Base-by-base conservation (phyloP, 2,329 filamentous ascomycete genomes). In the Alternaria consortialis region DNA sequence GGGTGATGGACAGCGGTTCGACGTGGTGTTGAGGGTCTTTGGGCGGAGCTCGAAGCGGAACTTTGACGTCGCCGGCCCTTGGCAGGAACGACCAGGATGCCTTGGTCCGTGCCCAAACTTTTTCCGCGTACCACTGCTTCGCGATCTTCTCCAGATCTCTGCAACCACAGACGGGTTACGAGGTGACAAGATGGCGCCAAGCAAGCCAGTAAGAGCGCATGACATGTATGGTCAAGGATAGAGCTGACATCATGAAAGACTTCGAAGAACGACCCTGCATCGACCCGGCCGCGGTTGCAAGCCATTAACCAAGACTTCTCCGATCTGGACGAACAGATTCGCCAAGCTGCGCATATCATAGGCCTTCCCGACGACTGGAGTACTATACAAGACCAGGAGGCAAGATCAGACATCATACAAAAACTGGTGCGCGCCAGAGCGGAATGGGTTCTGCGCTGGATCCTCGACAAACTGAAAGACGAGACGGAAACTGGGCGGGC, bases 401-500 rank as follows among this genome's bases (percentile, higher is more conserved):
- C 37, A 9, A 67, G 70, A 20, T 44, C 53, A 5, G 37, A 47
- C 1, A 46, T 65, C 40, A 56, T 64, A 32, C 63, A 60, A 32
- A 51, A 52, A 9, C 56, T 75, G 9, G 70, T 74, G 20, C 64
- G 67, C 39, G 71, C 77, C 27, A 64, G 86, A 70, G 86, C 88
- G 69, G 88, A 91, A 80, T 91, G 88, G 87, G 83, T 90, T 13
- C 74, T 90, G 58, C 84, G 86, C 70, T 91, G 89, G 89, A 77
- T 90, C 25, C 79, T 90, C 68, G 88, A 87, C 68, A 88, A 86
- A 71, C 66, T 90, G 53, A 85, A 82, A 67, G 74, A 78, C 48
- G 75, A 79, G 23, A 70, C 71, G 34, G 78, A 74, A 42, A 66
- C 63, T 34, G 72, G 78, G 25, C 70, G 55, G 20, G 71, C 72